Base-by-base conservation (phyloP, 495 filamentous ascomycete species). In the Talaromyces proteolyticus region DNA sequence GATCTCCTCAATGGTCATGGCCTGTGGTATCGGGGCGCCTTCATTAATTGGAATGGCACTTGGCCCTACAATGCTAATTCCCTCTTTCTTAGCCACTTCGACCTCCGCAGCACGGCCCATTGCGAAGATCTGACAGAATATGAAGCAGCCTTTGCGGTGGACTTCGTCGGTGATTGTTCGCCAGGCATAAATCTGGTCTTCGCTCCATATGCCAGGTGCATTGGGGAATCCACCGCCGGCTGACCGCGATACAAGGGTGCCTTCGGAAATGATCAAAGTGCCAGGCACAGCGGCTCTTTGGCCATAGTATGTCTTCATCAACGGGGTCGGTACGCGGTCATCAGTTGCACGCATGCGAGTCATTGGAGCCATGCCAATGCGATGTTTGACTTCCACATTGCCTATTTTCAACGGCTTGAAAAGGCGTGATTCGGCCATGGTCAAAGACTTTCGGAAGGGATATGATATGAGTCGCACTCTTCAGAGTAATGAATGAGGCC, bases 51-150 rank as follows among this genome's bases (percentile, higher is more conserved):
- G 57, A 3, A 73, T 58, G 20, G 69, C 68, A 48, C 81, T 82
- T 3, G 78, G 56, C 43, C 63, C 64, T 10, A 77, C 57, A n/a
- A 83, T 56, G 2, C 57, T 54, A 6, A 34, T 8, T 4, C 29
- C 29, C 29, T 34, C 29, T 14, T 34, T 8, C 29, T 34, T 8
- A 8, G 14, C 8, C 8, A 65, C 57, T 2, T 57, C 57, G n/a
- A 53, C 40, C 34, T 62, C 53, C 0, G 80, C 77, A 4, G 74
- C 64, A n/a, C 87, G 78, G 14, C 87, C 87, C 5, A 85, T 62
- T 0, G 77, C 76, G 81, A 84, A 87, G 10, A 91, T 70, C 67
- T 91, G 87, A 29, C 72, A 47, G 64, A 70, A 85, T 55, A 90
- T 88, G 56, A 70, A 79, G 44, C 72, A 69, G 42, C 80, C 78